These are phyloP conservation scores for Komagataella populi DNA, from an alignment of 805 yeast species.

Conservation along the genomic window DNA sequence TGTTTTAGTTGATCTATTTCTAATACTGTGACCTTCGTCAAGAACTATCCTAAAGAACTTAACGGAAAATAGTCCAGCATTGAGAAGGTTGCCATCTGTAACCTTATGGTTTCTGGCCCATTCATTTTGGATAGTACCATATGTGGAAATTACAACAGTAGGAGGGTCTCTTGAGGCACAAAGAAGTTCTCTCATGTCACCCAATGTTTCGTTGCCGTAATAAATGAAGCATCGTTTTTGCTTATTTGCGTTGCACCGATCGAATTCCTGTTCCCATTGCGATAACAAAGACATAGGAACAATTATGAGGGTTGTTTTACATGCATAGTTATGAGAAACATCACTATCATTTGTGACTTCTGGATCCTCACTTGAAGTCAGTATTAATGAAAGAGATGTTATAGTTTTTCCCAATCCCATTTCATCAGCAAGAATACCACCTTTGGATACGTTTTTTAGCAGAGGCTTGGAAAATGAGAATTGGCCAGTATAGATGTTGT, in stretches of 20 bases:
- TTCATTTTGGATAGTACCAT: constrained; percentile 77
- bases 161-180: constrained; percentile 38
- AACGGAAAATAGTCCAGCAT: constrained; percentile 53
- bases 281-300: constrained; percentile 86
- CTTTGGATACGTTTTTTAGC: constrained; percentile 44
- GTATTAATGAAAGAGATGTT: constrained; percentile 61
- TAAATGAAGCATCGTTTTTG: constrained; percentile 41
- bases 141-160: constrained; percentile 66
- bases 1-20: constrained; percentile 68
- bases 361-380: constrained; percentile 46
- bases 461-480: constrained; percentile 57
- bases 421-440: constrained; percentile 91
- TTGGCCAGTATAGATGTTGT: constrained; percentile 70
- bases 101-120: constrained; percentile 32
- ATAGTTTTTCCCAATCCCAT: constrained; percentile 96
- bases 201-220: constrained; percentile 53
- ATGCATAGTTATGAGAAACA: constrained; percentile 35
- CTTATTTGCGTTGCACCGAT: constrained; percentile 34
- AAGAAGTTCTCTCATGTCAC: constrained; percentile 33
- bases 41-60: constrained; percentile 64
- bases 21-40: constrained; percentile 85
- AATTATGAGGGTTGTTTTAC: constrained; percentile 59
- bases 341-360: constrained; percentile 6
- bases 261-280: constrained; percentile 84
- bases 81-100: constrained; percentile 8